Base-by-base conservation (phyloP, 2,329 filamentous ascomycete genomes). In the Macrophomina phaseolina region DNA sequence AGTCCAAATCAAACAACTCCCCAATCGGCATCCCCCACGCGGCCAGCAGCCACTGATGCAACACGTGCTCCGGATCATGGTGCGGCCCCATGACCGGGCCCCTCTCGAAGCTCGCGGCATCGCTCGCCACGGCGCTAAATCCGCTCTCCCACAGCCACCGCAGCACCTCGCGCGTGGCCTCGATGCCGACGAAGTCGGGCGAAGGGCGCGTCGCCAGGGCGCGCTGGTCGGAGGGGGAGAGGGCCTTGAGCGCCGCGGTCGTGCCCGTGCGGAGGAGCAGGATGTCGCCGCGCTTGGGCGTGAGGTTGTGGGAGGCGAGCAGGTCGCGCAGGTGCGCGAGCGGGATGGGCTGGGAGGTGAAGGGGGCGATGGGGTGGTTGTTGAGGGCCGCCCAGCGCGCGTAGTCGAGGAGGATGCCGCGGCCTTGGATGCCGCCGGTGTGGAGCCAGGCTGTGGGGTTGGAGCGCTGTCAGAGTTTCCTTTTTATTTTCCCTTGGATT, bases 21-120 rank as follows among this genome's bases (percentile, higher is more conserved):
- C 78, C 77, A 62, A 80, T 77, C 73, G 75, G 75, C 77, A 84
- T 77, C 0, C 84, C 84, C 83, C 84, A 86, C 0, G 83, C 82
- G 0, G 80, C 82, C 1, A 85, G 72, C 11, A 83, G 68, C 76
- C 79, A 83, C 69, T 81, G 73, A 69, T 81, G 80, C 68, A 78
- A 66, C 53, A 66, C 40, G 14, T 68, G 70, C 58, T 70, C 76
- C 12, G 73, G 73, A 23, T 70, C 68, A 51, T 71, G 75, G 49
- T 78, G 77, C 7, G 68, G 51, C 1, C 77, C 77, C 2, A 75
- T 73, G 5, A 81, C 72, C 1, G 81, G 81, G 4, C 75, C 69
- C 68, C 79, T 76, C 71, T 85, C 83, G 61, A 84, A 83, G 18
- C 76, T 79, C 16, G 80, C 77, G 23, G 78, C 77, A 66, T 81